Conservation (phyloP, 371 early-diverging fungal genomes). For the Fennellomyces sp. region DNA sequence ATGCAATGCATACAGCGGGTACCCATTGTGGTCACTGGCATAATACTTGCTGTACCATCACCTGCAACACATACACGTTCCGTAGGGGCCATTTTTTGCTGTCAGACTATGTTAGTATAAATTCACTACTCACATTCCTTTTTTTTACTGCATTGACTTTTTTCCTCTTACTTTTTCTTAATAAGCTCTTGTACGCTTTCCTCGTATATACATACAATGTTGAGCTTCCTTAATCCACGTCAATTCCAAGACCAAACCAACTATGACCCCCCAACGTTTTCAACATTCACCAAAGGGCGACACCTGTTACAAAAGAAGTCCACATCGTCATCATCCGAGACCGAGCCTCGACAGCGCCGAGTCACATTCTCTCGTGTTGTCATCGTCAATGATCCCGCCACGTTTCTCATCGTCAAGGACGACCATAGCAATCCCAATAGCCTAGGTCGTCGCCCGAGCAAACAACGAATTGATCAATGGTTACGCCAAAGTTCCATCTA, state of each 20-base stretch:
- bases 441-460: slow-evolving; percentile 22
- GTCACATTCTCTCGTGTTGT: slow-evolving; percentile 36
- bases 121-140: no score
- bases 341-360: slow-evolving; percentile 4
- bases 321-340: background rate
- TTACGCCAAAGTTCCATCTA: no score
- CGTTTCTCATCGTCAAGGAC: slow-evolving; percentile 31
- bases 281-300: background rate
- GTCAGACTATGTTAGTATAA: no score
- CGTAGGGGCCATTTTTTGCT: no score
- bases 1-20: background rate
- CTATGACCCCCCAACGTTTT: background rate
- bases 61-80: no score
- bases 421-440: slow-evolving; percentile 7
- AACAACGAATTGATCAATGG: slow-evolving; percentile 8
- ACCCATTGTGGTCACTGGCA: slow-evolving; percentile 1
- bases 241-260: background rate
- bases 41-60: slow-evolving; percentile 1
- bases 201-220: background rate
- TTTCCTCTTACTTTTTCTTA: no score
- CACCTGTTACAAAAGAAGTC: background rate
- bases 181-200: background rate
- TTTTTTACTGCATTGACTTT: no score
- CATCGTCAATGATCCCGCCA: slow-evolving; percentile 28
- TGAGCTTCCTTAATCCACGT: background rate